phyloP scores from a whole-genome alignment of 208 protist genomes.

The Vickermania spadyakhi region DNA sequence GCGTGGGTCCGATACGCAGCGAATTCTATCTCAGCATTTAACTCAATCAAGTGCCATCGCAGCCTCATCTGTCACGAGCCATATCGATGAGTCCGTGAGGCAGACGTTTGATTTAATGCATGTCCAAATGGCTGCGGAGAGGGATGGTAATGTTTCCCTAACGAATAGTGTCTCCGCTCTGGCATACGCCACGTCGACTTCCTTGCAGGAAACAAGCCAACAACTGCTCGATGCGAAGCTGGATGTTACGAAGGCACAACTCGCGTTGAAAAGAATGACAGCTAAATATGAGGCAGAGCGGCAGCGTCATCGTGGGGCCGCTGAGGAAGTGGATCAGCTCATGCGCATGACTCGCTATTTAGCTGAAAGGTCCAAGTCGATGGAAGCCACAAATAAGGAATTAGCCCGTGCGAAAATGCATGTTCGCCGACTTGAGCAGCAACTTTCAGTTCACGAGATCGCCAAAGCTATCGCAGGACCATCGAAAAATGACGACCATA shows the following conservation, averaged over 20 bases:
- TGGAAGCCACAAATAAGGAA: constrained; percentile 21
- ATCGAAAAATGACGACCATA: too few species aligned
- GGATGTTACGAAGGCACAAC: constrained; percentile 19
- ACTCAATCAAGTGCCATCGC: not conserved
- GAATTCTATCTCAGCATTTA: not conserved
- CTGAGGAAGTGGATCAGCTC: constrained; percentile 46
- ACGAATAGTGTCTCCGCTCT: constrained; percentile 28
- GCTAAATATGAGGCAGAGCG: constrained; percentile 35
- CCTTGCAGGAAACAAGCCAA: constrained; percentile 15
- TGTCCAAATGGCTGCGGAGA: constrained; percentile 21
- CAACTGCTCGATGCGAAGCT: constrained; percentile 38
- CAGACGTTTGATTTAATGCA: constrained; percentile 7
- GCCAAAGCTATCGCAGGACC: constrained; percentile 39
- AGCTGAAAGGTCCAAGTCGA: constrained; percentile 32
- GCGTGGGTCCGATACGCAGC: not conserved
- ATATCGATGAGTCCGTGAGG: not conserved
- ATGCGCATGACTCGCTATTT: constrained; percentile 56
- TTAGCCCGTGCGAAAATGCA: constrained; percentile 34
- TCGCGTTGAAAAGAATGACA: constrained; percentile 38
- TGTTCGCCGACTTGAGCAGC: constrained; percentile 54
- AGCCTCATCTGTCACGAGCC: not conserved
- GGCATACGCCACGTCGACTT: constrained; percentile 14
- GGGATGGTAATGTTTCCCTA: constrained; percentile 27
- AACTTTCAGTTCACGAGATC: constrained; percentile 53
- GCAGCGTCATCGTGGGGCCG: constrained; percentile 20